phyloP scores from a whole-genome alignment of 2,329 filamentous ascomycete species.

The Zymoseptoria passerinii region DNA sequence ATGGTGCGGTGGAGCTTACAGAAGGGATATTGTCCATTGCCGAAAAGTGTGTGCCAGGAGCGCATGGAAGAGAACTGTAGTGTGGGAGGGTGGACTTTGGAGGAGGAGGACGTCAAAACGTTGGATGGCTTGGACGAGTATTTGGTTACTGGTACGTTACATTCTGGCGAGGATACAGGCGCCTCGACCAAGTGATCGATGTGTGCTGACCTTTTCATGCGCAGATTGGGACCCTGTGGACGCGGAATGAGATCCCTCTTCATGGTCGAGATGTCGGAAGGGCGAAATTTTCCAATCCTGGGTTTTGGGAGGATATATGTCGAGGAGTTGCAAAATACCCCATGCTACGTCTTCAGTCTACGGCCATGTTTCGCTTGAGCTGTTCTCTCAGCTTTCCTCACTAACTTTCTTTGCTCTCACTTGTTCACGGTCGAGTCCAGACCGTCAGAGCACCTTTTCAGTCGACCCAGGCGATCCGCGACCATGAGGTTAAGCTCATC shows the following conservation, averaged over 20 bases:
- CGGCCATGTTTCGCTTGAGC: not conserved
- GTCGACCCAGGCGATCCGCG: too few relatives aligned
- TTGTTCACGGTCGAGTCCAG: not conserved
- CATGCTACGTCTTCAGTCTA: not conserved
- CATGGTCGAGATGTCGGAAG: not conserved
- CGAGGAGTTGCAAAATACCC: not conserved
- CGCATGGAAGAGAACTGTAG: conserved; percentile 59
- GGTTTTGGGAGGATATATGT: not conserved
- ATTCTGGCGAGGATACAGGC: not conserved
- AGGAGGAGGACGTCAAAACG: conserved; percentile 51
- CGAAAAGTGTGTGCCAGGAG: conserved; percentile 59
- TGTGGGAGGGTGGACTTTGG: conserved; percentile 54
- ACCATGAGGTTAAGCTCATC: too few relatives aligned
- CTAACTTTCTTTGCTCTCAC: too few relatives aligned
- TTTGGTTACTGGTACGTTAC: conserved; percentile 49
- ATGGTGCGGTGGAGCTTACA: conserved; percentile 73
- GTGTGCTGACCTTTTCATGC: conserved; percentile 7
- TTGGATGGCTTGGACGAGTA: conserved; percentile 63
- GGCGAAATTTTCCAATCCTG: not conserved
- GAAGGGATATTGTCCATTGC: conserved; percentile 62
- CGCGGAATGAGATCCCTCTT: conserved; percentile 10
- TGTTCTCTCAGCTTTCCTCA: not conserved
- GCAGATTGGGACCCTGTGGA: conserved; percentile 31
- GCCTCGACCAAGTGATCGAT: not conserved
- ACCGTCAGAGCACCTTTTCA: too few relatives aligned